Percentiles rank a stretch among this genome's conserved stretches.
phyloP scores from a whole-genome alignment of 441 rosid genomes.

The Jatropha multifida region DNA sequence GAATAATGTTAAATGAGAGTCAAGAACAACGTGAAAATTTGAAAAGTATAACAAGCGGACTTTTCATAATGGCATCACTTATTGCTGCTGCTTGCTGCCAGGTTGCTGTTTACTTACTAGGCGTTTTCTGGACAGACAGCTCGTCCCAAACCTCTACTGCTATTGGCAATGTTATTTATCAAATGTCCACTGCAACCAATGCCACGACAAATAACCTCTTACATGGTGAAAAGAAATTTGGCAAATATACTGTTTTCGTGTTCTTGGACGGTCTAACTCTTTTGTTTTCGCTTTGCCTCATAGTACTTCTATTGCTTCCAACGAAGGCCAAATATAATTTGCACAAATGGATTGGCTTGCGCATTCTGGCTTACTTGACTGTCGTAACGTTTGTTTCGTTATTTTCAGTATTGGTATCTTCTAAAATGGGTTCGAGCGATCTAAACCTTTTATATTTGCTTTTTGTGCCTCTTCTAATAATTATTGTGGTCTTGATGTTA shows the following conservation, averaged over 20 bases:
- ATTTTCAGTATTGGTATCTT: neutral
- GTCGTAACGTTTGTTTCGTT: neutral
- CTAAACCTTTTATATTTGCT: too few species aligned
- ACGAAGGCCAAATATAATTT: too few species aligned
- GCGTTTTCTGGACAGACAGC: neutral
- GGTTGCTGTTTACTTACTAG: neutral
- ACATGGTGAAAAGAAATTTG: too few species aligned
- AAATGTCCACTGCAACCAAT: neutral
- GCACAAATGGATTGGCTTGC: neutral
- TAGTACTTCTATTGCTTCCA: neutral
- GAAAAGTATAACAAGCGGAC: neutral
- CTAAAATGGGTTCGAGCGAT: neutral
- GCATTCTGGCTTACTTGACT: neutral
- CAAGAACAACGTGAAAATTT: neutral
- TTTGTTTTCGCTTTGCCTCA: neutral
- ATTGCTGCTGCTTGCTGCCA: neutral
- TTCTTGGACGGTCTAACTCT: neutral
- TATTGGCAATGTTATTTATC: neutral
- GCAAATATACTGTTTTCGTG: neutral
- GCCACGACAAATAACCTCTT: too few species aligned
- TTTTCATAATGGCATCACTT: neutral
- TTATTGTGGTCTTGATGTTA: neutral
- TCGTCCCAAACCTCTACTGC: neutral
- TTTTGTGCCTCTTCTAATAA: neutral
- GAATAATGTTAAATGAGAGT: neutral